phyloP scores from a whole-genome alignment of 257 asterid genomes.

The Striga asiatica region DNA sequence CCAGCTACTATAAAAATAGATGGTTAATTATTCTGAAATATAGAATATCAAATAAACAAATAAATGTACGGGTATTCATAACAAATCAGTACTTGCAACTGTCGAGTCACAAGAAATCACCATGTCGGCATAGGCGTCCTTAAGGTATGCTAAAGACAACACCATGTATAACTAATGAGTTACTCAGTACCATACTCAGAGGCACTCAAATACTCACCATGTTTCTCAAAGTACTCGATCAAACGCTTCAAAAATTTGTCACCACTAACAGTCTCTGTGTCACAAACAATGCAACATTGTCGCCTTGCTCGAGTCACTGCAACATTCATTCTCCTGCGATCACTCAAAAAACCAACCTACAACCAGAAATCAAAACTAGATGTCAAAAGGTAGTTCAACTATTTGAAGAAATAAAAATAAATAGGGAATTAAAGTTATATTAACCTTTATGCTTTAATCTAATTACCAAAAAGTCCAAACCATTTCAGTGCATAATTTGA shows the following conservation, averaged over 20 bases:
- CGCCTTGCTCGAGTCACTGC: constrained; percentile 98
- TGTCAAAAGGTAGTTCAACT: neutral
- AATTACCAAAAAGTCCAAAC: too few species aligned
- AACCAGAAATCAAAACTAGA: constrained; percentile 6
- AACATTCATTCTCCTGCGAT: constrained; percentile 88
- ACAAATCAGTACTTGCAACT: too few species aligned
- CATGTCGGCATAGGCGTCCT: too few species aligned
- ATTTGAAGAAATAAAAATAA: constrained; percentile 7
- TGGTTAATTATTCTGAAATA: too few species aligned
- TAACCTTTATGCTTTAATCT: neutral
- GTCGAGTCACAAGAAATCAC: too few species aligned
- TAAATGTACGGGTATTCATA: too few species aligned
- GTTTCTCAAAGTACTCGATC: constrained; percentile 81
- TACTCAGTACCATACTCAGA: constrained; percentile 48
- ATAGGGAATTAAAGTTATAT: neutral
- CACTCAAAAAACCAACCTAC: constrained; percentile 94
- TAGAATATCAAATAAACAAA: too few species aligned
- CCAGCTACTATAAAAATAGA: too few species aligned
- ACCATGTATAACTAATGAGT: too few species aligned
- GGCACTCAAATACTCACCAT: constrained; percentile 89
- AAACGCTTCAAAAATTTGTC: constrained; percentile 78
- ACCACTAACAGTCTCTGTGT: constrained; percentile 85
- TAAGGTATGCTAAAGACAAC: too few species aligned
- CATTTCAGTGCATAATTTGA: too few species aligned
- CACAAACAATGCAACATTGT: constrained; percentile 86